These are phyloP conservation scores for Suhomyces yuchorum DNA, from an alignment of 1,139 yeast species.

Conservation along the genomic window DNA sequence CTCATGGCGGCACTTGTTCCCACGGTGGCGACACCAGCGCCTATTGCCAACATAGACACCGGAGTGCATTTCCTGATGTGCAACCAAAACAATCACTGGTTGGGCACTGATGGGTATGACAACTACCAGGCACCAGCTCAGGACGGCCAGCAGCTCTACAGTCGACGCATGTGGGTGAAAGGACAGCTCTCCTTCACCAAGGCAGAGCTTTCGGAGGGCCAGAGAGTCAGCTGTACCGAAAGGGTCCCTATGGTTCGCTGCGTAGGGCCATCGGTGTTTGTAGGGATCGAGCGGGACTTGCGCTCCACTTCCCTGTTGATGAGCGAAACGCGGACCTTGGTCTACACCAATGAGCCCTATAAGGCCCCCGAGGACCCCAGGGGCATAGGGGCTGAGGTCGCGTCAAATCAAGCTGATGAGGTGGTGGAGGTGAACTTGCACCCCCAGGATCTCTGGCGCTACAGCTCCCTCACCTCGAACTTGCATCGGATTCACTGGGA, in stretches of 20 bases:
- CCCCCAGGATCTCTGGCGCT: conserved; percentile 46
- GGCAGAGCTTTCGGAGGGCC: background rate
- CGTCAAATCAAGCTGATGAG: background rate
- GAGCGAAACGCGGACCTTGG: conserved; percentile 35
- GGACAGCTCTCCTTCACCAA: conserved; percentile 55
- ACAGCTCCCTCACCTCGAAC: conserved; percentile 75
- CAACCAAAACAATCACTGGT: conserved; percentile 46
- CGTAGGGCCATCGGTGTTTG: conserved; percentile 42
- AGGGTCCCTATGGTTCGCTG: conserved; percentile 36
- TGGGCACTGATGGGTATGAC: conserved; percentile 82
- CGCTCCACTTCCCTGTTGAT: background rate
- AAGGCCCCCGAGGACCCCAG: background rate
- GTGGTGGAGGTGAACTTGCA: background rate
- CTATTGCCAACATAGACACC: conserved; percentile 28
- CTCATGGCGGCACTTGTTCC: conserved; percentile 23
- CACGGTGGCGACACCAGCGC: background rate
- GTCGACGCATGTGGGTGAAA: conserved; percentile 79
- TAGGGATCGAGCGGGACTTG: conserved; percentile 46
- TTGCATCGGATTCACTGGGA: conserved; percentile 84
- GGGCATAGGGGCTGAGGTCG: too few species aligned
- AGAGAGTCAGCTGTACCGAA: conserved; percentile 44
- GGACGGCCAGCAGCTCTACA: conserved; percentile 32
- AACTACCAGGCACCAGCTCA: conserved; percentile 69
- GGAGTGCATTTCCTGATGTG: conserved; percentile 74
- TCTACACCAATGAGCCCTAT: conserved; percentile 38